Evolutionary conservation across 2,329 filamentous ascomycete genomes (phyloP), one percentile per base, ranked within the genome.

Genomic region (Trichoderma atrobrunneum): DNA sequence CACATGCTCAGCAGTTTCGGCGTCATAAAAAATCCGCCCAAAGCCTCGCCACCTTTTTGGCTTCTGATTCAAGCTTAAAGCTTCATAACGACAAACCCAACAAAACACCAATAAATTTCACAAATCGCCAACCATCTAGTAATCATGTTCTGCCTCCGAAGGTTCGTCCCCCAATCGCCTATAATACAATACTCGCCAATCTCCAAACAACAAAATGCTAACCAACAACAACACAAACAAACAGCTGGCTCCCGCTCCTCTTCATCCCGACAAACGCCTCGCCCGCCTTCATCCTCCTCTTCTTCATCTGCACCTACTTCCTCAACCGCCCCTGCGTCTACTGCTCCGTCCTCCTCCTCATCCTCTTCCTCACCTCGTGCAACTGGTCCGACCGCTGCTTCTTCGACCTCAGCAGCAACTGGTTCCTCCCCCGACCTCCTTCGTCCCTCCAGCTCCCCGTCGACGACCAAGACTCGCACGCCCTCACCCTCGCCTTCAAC

Each of bases 251-350:
- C 66, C 93, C 93, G 34, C 90, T 96, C 77, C 92, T 96, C 80
- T 95, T 96, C 83, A 94, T 96, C 77, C 93, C 93, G 67, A 93
- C 93, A 73, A 94, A 95, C 81, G 92, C 93, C 76, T 94, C 92
- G 72, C 93, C 93, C 30, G 88, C 93, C 78, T 95, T 95, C 85
- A 93, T 96, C 81, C 89, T 95, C 84, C 89, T 94, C 83, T 94
- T 96, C 87, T 92, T 99, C 85, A 87, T 94, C 75, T 94, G 95
- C 82, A 97, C 95, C 75, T 98, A 97, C 86, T 93, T 97, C 83
- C 91, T 99, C 78, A 97, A 98, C 84, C 91, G 95, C 70, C 96
- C 96, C 69, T 99, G 96, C 85, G 92, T 97, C 77, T 99, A 99
- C 87, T 99, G 96, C 88, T 97, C 94, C 73, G 91, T 98, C 74